Evolutionary conservation across 805 yeast genomes (phyloP).

Genomic region (Grigorovia humatica): DNA sequence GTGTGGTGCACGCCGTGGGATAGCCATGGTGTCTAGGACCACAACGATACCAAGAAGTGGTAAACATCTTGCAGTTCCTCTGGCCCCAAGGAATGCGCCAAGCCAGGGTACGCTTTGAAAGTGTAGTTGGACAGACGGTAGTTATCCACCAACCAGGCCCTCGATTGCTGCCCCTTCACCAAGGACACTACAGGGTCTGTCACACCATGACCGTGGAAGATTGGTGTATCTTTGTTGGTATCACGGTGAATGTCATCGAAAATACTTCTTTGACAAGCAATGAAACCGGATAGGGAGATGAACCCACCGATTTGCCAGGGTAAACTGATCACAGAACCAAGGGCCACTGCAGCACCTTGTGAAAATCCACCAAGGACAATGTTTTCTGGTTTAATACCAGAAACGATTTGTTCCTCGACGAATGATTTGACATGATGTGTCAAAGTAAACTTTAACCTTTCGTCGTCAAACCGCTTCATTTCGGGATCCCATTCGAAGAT

Average conservation of each 20-base stretch:
- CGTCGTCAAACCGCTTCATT: constrained; percentile 36
- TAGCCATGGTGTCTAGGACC: background rate
- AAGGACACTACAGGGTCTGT: constrained; percentile 52
- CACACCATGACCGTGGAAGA: constrained; percentile 85
- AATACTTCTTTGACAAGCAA: constrained; percentile 10
- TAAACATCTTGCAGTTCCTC: constrained; percentile 53
- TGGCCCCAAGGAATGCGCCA: constrained; percentile 59
- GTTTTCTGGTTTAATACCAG: constrained; percentile 48
- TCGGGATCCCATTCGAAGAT: constrained; percentile 43
- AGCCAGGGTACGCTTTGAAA: constrained; percentile 48
- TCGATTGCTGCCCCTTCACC: constrained; percentile 28
- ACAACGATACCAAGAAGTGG: constrained; percentile 32
- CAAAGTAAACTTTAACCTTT: constrained; percentile 42
- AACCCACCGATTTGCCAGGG: constrained; percentile 69
- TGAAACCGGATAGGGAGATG: constrained; percentile 67
- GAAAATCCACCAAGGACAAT: constrained; percentile 92
- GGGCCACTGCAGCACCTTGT: constrained; percentile 80
- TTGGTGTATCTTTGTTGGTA: constrained; percentile 55
- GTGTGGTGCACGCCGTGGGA: too few species aligned
- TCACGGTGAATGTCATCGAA: constrained; percentile 9
- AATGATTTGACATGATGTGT: constrained; percentile 29
- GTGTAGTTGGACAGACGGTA: constrained; percentile 37
- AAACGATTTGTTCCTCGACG: constrained; percentile 43
- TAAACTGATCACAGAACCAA: constrained; percentile 46
- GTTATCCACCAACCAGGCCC: constrained; percentile 32